Evolutionary conservation across 768 basidiomycete genomes (phyloP), one percentile per base, ranked within the genome.

Genomic region (Asterophora parasitica): DNA sequence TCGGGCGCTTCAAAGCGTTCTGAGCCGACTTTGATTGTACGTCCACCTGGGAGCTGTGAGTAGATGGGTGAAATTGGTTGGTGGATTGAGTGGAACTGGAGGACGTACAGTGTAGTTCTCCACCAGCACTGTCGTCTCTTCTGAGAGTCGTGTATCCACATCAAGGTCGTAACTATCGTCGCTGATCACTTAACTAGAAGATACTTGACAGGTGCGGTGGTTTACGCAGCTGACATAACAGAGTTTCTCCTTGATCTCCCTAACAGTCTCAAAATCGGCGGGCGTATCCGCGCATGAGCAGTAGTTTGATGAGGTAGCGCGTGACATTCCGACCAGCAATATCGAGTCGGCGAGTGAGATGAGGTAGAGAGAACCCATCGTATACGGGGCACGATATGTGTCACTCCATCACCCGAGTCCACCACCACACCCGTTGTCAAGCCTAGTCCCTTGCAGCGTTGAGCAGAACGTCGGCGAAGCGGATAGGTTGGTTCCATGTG

Each of bases 221-320:
- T 2, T 19, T 23, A 23, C 77, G 42, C 54, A 93, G 91, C 89
- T 95, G 61, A 96, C 89, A 62, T 98, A 99, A 71, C 96, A 99
- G 37, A 98, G 68, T 66, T 94, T 96, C 75, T 99, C 96, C 71
- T 99, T 99, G 72, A 99, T 98, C 66, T 96, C 92, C 27, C 95
- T 74, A 16, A 99, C 96, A 2, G 96, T 99, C 73, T 99, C 96
- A 60, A 99, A 99, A 71, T 99, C 96, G 20, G 96, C 96, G 2
- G 1, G 96, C 96, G 66, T 99, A 98, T n/a, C 96, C 96, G n/a
- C 95, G 84, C 94, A 97, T 97, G 58, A 98, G 81, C 28, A 99
- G 76, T n/a, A 99, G 78, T 71, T 98, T 99, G 80, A 99, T 99
- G 68, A 99, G 75, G 69, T 99, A 99, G 59, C 93, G 83, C 38